Conservation (phyloP, 208 protist species). For the Angomonas desouzai region DNA sequence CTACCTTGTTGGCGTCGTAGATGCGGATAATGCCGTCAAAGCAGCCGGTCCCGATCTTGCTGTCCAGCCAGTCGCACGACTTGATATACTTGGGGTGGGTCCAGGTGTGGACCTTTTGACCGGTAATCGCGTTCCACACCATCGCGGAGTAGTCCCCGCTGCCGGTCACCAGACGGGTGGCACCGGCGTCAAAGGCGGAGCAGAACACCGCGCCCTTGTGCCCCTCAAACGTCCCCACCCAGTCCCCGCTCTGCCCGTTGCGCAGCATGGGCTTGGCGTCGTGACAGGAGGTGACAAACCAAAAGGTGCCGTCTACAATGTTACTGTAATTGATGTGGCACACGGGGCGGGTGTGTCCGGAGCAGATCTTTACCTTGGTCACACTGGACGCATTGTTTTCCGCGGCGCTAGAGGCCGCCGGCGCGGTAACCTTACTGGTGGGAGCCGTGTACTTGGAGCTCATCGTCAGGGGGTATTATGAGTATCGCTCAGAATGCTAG, state of each 20-base stretch:
- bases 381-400: conserved; percentile 24
- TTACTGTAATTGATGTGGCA: conserved; percentile 92
- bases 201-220: conserved; percentile 95
- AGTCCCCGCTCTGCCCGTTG: conserved; percentile 94
- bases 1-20: conserved; percentile 84
- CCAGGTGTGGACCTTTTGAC: conserved; percentile 87
- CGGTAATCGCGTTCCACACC: conserved; percentile 91
- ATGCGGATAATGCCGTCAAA: conserved; percentile 90
- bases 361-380: conserved; percentile 90
- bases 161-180: conserved; percentile 86
- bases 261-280: conserved; percentile 93
- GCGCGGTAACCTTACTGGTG: conserved; percentile 38
- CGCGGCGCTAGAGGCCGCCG: conserved; percentile 15
- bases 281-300: conserved; percentile 90
- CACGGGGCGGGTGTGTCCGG: conserved; percentile 86
- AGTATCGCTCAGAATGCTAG: background rate
- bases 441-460: conserved; percentile 68
- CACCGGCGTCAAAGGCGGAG: conserved; percentile 81
- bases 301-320: conserved; percentile 88
- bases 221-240: conserved; percentile 94
- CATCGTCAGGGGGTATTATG: conserved; percentile 9
- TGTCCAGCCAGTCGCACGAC: conserved; percentile 87
- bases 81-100: conserved; percentile 94
- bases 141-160: conserved; percentile 93
- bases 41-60: conserved; percentile 85